Evolutionary conservation across 2,329 filamentous ascomycete species (phyloP).

Genomic region (Dactylellina leptospora): DNA sequence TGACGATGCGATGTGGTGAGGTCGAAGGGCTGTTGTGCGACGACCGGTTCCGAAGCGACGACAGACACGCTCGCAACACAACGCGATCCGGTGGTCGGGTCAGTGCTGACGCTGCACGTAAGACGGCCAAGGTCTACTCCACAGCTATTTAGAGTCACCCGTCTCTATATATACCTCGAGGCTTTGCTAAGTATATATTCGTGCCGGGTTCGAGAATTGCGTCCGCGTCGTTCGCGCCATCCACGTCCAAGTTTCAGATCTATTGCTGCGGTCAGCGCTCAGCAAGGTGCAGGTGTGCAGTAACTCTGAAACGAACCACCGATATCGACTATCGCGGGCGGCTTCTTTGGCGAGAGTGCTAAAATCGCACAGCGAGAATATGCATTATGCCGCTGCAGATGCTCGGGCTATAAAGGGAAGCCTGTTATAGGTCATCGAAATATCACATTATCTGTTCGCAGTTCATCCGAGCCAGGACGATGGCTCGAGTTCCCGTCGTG

Average conservation of each 20-base stretch:
- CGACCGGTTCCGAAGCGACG: background rate
- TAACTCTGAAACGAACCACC: background rate
- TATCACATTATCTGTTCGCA: no score
- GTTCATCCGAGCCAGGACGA: no score
- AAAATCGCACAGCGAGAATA: no score
- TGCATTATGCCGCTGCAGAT: slow-evolving; percentile 1
- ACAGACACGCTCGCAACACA: slow-evolving; percentile 10
- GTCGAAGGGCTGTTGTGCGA: background rate
- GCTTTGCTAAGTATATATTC: background rate
- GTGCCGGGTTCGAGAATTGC: background rate
- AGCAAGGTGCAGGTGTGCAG: background rate
- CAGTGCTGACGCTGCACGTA: slow-evolving; percentile 40
- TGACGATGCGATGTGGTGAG: slow-evolving; percentile 5
- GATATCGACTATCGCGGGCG: background rate
- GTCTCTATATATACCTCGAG: slow-evolving; percentile 2
- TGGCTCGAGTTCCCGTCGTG: no score
- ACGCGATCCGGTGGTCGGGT: background rate
- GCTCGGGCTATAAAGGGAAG: no score
- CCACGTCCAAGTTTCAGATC: background rate
- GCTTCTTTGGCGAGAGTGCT: background rate
- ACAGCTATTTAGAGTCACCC: slow-evolving; percentile 2
- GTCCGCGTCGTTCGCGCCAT: background rate
- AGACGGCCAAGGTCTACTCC: slow-evolving; percentile 13
- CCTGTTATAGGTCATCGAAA: no score
- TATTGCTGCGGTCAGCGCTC: background rate